Base-by-base conservation (phyloP, 495 filamentous ascomycete genomes). In the Aspergillus olivimuriae region DNA sequence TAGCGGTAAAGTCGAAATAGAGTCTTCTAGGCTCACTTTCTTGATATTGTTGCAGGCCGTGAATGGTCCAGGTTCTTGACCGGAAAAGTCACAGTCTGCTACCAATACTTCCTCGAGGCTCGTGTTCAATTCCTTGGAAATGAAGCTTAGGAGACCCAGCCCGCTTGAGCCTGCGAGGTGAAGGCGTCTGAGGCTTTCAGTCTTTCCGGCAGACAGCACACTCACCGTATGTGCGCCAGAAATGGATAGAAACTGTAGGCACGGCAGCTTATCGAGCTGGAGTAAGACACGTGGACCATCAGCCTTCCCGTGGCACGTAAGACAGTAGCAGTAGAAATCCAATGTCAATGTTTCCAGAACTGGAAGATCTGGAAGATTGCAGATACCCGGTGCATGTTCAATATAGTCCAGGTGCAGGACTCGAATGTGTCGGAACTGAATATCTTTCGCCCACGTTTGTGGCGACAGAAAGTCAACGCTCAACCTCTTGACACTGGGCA, bases 381-480 rank as follows among this genome's bases (percentile, higher is more conserved):
- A 39, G 4, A 39, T 4, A 4, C 36, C 36, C 4, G 36, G 18
- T 14, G 20, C 18, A 14, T 39, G 36, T 21, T 39, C 21, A 22
- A 39, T 39, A 14, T n/a, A 39, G 4, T 10, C 22, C 3, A 40
- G 37, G 2, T 22, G 22, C 3, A 24, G 37, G 4, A 14, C 7
- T 4, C 16, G 20, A 14, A 40, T 18, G 4, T 4, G 15, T n/a
- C 16, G 3, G 16, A 40, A 40, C 2, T 4, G 8, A 4, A 40
- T 9, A 4, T 10, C 18, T 8, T 23, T 21, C 19, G 7, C 15
- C 37, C 37, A 40, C 8, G 18, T 23, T 12, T 21, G 18, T 23
- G 20, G 37, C 12, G 20, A 40, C 20, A 40, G 22, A 12, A 40
- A 40, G 20, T 40, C 37, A 2, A 40, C 20, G 15, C 22, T 40